Conservation (phyloP, 2,329 filamentous ascomycete genomes). For the Venturiaceae sp. region DNA sequence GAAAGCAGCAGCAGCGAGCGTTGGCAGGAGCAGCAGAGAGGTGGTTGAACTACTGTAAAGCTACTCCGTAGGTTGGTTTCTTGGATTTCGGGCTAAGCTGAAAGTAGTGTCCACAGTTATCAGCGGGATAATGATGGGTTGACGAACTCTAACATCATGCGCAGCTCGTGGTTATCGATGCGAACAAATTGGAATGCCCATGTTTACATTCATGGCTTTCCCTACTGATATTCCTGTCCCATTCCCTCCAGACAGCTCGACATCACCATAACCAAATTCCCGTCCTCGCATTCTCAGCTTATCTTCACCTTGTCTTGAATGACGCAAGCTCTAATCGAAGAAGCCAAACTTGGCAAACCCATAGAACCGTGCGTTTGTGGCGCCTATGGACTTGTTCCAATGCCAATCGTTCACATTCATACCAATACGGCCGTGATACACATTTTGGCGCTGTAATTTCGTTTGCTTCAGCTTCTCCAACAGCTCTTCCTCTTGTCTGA, state of each 20-base stretch:
- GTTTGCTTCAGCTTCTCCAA: neutral
- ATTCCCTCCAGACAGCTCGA: too few species aligned
- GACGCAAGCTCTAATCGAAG: neutral
- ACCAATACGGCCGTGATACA: neutral
- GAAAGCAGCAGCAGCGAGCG: neutral
- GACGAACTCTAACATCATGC: too few species aligned
- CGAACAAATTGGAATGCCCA: too few species aligned
- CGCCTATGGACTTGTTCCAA: neutral
- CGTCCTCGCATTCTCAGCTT: neutral
- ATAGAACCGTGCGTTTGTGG: too few species aligned
- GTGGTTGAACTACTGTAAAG: neutral
- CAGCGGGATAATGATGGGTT: too few species aligned
- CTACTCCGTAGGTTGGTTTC: too few species aligned
- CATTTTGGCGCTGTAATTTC: neutral
- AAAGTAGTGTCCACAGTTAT: too few species aligned
- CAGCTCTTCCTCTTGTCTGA: neutral
- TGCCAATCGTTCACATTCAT: neutral
- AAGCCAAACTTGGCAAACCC: neutral
- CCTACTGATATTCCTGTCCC: too few species aligned
- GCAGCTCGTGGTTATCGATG: too few species aligned
- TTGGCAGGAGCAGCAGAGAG: neutral
- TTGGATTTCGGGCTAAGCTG: too few species aligned
- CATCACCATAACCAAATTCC: neutral
- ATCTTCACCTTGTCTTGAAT: neutral
- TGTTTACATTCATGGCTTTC: too few species aligned